Base-by-base conservation (phyloP, 2,329 filamentous ascomycete species). In the Diaporthe velutina region DNA sequence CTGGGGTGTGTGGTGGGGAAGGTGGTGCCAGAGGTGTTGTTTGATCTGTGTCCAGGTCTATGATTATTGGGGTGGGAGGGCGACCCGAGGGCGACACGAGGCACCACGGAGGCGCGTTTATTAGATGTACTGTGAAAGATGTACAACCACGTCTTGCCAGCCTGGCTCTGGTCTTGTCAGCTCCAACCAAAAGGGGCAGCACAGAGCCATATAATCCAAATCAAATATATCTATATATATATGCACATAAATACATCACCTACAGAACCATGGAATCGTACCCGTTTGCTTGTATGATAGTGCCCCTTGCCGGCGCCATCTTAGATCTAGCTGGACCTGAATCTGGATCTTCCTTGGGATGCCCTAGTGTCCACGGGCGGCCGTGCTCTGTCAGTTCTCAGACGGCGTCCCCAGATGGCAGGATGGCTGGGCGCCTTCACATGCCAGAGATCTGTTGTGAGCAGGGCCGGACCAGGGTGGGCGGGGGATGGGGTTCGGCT, bases 361-460 rank as follows among this genome's bases (percentile, higher is more conserved):
- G 45, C 45, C 64, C 64, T 54, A 67, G 64, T 52, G 45, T 38
- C n/a, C 4, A 50, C 45, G 30, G 45, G 30, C 45, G 33, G 33
- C 48, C 33, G 45, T 67, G 45, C n/a, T 38, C 19, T 52, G 61
- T 52, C 45, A 38, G 45, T 52, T 52, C 45, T 38, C 28, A 67
- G 61, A 38, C 45, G 7, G 13, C 7, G 19, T 17, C 22, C 25
- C 42, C 45, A 67, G 45, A 25, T 50, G 45, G 61, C 61, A 35
- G 40, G 45, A 25, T 50, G 45, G 61, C 61, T 52, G 40, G 64
- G 30, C 71, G 33, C 42, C 55, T 74, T 74, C 66, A 74, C 73
- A 74, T 74, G 73, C 35, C 48, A 73, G 73, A 64, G 25, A 35
- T 50, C 22, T 52, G 61, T 52, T 50, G 61, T 67, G 64, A 67